phyloP scores from a whole-genome alignment of 208 protist genomes.

The Kentomonas sorsogonicus region DNA sequence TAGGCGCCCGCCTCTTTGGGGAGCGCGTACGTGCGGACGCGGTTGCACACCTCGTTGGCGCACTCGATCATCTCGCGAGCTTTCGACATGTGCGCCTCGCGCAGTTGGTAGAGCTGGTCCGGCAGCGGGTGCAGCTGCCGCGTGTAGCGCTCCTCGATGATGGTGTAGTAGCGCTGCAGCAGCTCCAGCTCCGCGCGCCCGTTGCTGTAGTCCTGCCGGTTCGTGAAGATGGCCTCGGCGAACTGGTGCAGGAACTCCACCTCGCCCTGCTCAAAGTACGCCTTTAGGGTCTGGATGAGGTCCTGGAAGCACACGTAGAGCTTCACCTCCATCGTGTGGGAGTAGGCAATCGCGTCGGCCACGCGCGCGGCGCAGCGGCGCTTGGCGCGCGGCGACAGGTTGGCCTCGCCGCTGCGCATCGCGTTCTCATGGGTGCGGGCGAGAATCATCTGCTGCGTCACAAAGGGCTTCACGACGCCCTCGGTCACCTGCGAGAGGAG shows the following conservation, averaged over 20 bases:
- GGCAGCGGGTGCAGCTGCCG: conserved; percentile 62
- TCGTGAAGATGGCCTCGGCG: conserved; percentile 52
- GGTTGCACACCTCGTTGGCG: conserved; percentile 48
- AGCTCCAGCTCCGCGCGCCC: conserved; percentile 50
- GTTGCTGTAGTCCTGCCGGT: conserved; percentile 36
- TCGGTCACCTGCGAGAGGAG: conserved; percentile 69
- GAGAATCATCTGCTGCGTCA: conserved; percentile 76
- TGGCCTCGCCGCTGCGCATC: conserved; percentile 47
- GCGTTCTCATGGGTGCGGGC: conserved; percentile 46
- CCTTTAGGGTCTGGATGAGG: conserved; percentile 52
- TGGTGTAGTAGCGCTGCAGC: conserved; percentile 53
- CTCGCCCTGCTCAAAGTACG: conserved; percentile 43
- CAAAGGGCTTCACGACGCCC: conserved; percentile 70
- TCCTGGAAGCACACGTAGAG: conserved; percentile 68
- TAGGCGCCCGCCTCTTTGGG: conserved; percentile 40
- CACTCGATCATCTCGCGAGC: conserved; percentile 62
- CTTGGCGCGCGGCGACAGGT: conserved; percentile 62
- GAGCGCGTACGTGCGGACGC: conserved; percentile 50
- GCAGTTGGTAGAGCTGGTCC: conserved; percentile 67
- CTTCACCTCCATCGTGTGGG: conserved; percentile 48
- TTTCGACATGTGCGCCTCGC: conserved; percentile 81
- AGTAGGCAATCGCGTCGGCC: conserved; percentile 75
- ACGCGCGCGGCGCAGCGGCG: conserved; percentile 41
- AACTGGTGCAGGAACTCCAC: conserved; percentile 61
- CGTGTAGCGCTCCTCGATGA: conserved; percentile 80